These are phyloP conservation scores for Kuraishia floccosa DNA, from an alignment of 805 yeast genomes.

Conservation along the genomic window DNA sequence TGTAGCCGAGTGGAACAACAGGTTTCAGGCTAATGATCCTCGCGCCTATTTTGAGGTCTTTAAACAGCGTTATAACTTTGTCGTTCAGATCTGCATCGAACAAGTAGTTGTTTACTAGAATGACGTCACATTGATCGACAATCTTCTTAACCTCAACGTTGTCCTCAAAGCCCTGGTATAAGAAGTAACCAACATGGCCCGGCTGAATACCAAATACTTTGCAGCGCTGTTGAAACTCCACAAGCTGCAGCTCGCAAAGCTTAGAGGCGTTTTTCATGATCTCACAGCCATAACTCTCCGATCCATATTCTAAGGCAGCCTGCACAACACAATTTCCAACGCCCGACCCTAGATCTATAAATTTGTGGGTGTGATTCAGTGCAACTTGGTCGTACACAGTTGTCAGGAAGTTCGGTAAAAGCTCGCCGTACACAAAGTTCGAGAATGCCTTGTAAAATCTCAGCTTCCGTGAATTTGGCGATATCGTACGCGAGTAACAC, in stretches of 20 bases:
- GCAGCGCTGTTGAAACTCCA: constrained; percentile 47
- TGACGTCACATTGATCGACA: constrained; percentile 54
- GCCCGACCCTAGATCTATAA: constrained; percentile 87
- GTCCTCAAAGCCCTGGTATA: constrained; percentile 61
- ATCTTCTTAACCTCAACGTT: constrained; percentile 43
- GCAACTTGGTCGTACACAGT: constrained; percentile 52
- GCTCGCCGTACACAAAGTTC: constrained; percentile 84
- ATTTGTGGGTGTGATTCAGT: constrained; percentile 40
- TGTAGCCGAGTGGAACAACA: constrained; percentile 67
- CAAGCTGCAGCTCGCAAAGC: constrained; percentile 48
- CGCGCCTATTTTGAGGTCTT: constrained; percentile 59
- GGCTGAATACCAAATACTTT: constrained; percentile 51
- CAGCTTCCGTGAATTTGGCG: constrained; percentile 57
- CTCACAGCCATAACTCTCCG: constrained; percentile 82
- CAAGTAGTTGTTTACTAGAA: constrained; percentile 73
- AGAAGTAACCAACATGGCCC: constrained; percentile 45
- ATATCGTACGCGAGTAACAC: constrained; percentile 66
- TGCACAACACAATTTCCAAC: constrained; percentile 89
- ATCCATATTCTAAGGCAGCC: constrained; percentile 80
- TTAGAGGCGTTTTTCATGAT: constrained; percentile 75
- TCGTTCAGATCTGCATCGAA: constrained; percentile 69
- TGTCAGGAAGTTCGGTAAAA: constrained; percentile 67
- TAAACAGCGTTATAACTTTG: constrained; percentile 53
- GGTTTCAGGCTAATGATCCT: constrained; percentile 72
- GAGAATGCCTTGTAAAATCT: constrained; percentile 77